Base-by-base conservation (phyloP, 2,329 filamentous ascomycete species). In the Neobulgaria alba region DNA sequence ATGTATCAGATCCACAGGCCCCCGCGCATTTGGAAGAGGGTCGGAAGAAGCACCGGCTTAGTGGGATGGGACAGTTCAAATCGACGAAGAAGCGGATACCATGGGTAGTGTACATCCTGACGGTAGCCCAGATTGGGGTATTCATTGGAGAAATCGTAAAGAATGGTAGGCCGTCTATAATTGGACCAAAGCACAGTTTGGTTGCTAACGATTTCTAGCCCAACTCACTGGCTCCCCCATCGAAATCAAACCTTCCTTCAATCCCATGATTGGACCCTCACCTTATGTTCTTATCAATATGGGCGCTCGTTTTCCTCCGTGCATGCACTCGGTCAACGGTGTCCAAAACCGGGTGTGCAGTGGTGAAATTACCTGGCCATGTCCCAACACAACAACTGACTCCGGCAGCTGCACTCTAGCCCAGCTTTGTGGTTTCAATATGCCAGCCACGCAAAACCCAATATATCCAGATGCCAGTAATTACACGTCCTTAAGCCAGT, bases 231-330 rank as follows among this genome's bases (percentile, higher is more conserved):
- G 84, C 39, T 82, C 82, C 0, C 57, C 58, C 2, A 61, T 60
- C 41, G 51, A 56, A 50, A 58, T 59, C 16, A 76, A 90, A 41
- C 92, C 92, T 1, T 73, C 72, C 12, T 94, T 98, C 67, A 98
- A 96, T 65, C 84, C 85, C 43, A 95, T 98, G 87, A 95, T 98
- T 57, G 92, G 92, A 0, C 92, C 92, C 1, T 95, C 89, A 4
- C 76, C 81, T 1, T 86, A 87, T 53, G 78, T 96, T 17, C 77
- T 94, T 55, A 95, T 96, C 67, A 94, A 94, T 63, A 95, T 98
- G 86, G 92, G 92, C 43, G 86, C 89, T 30, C 81, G 92, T 47
- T 98, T 85, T 59, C 77, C 84, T 3, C 86, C 89, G 5, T 98
- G 92, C 63, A 98, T 98, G 92, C 89, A 90, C 67, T 87, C 85